Evolutionary conservation across 768 basidiomycete species (phyloP).

Genomic region (Boletus coccyginus): DNA sequence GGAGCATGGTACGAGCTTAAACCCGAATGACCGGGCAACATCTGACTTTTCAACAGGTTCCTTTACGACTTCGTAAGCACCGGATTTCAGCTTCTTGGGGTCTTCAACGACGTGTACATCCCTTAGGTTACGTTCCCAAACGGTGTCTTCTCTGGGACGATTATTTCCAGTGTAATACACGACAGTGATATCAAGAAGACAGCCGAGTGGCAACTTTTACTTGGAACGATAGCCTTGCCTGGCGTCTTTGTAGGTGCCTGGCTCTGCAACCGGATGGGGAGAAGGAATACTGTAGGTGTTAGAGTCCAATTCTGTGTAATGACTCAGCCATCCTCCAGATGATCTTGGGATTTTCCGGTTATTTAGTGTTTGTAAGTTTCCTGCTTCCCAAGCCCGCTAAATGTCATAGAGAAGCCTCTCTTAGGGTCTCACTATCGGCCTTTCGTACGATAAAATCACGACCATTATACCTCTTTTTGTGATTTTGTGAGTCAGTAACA

Average conservation of each 20-base stretch:
- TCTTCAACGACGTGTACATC: neutral
- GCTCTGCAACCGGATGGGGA: constrained; percentile 52
- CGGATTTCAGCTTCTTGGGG: neutral
- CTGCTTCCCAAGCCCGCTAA: neutral
- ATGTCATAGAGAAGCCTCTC: neutral
- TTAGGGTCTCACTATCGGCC: constrained; percentile 53
- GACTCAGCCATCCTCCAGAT: constrained; percentile 37
- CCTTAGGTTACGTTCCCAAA: constrained; percentile 66
- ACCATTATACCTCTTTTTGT: constrained; percentile 63
- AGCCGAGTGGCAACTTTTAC: constrained; percentile 69
- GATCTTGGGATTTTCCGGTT: constrained; percentile 68
- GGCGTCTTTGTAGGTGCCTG: constrained; percentile 52
- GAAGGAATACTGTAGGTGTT: constrained; percentile 51
- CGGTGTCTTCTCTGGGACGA: constrained; percentile 64
- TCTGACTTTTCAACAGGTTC: constrained; percentile 43
- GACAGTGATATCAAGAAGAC: constrained; percentile 52
- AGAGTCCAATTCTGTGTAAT: neutral
- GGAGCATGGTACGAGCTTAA: constrained; percentile 55
- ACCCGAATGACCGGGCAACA: neutral
- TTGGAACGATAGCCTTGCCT: constrained; percentile 60
- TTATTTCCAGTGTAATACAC: constrained; percentile 65
- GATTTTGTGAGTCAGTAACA: constrained; percentile 47
- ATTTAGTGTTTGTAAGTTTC: constrained; percentile 55
- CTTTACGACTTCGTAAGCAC: constrained; percentile 60
- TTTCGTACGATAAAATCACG: constrained; percentile 60